These are phyloP conservation scores for Backusella australiensis DNA, from an alignment of 192 early-diverging fungal genomes.

Conservation along the genomic window DNA sequence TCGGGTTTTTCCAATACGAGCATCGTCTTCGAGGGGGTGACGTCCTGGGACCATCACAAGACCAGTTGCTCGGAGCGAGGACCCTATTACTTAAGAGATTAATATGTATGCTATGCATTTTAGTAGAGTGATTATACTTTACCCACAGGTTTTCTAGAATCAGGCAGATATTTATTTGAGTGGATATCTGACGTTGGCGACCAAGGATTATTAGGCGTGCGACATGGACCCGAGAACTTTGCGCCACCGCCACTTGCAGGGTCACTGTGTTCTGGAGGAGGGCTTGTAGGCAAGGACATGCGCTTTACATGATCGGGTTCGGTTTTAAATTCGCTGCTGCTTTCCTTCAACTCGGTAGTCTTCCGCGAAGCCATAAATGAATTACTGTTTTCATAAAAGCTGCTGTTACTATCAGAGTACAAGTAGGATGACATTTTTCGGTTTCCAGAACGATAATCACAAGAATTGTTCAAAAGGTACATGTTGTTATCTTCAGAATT, in stretches of 20 bases:
- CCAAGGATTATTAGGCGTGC: neutral
- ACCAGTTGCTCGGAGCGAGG: slow-evolving; percentile 7
- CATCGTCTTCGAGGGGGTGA: slow-evolving; percentile 1
- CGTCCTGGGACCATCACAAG: slow-evolving; percentile 11
- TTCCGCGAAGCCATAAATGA: neutral
- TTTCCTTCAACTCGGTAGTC: neutral
- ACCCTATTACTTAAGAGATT: neutral
- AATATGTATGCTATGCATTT: neutral
- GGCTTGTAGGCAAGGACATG: slow-evolving; percentile 14
- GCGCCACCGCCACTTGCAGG: too few species aligned
- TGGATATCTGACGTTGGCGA: neutral
- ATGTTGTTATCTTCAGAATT: slow-evolving; percentile 18
- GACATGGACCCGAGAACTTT: neutral
- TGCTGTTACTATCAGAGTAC: neutral
- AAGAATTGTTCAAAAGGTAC: slow-evolving; percentile 26
- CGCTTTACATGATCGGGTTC: neutral
- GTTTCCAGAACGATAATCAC: slow-evolving; percentile 21
- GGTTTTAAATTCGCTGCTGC: neutral
- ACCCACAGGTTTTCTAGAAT: neutral
- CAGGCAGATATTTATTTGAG: neutral
- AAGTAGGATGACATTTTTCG: neutral
- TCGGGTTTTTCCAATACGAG: neutral
- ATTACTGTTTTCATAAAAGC: neutral
- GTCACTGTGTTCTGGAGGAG: slow-evolving; percentile 10
- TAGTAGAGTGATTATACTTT: neutral